Evolutionary conservation across 257 asterid species (phyloP), one percentile per base, ranked within the genome.

Genomic region (Eucommia ulmoides): DNA sequence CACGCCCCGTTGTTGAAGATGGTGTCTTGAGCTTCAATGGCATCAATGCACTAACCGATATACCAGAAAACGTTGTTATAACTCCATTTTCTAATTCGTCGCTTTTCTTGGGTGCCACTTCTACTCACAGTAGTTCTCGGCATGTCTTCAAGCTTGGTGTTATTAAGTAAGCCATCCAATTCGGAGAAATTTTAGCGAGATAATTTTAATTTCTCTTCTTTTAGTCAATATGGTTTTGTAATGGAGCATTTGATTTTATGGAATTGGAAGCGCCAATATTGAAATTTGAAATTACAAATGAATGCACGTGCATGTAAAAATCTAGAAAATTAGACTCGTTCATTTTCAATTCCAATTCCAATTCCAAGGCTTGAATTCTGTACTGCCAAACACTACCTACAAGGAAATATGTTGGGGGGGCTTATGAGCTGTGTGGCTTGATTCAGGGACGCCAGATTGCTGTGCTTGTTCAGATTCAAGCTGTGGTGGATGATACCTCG

Each of bases 401-500:
- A n/a, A n/a, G n/a, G n/a, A n/a, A n/a, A n/a, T n/a, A n/a, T n/a
- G n/a, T n/a, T n/a, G n/a, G n/a, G n/a, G n/a, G 18, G 52, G 12
- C 48, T 20, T 26, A 18, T 45, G 66, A 54, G 35, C 52, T 24
- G 10, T 21, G 25, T 55, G 55, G n/a, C 18, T 50, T 45, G 53
- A 50, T 64, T 73, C 67, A 74, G 82, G 54, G 72, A 64, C 22
- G 65, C 73, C 1, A 61, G 82, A 59, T 46, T 71, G 59, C 49
- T 74, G 15, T 74, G 70, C 9, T 62, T 74, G 35, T 74, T 70
- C 56, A 51, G 82, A 52, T 74, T 74, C 26, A 74, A 70, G 60
- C 60, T 74, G 23, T 74, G 78, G 81, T 74, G 78, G 78, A 70
- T 74, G 81, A 67, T 74, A 22, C 81, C 81, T 20, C 65, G 81